Conservation (phyloP, 2,329 filamentous ascomycete genomes). For the Aspergillus jensenii region DNA sequence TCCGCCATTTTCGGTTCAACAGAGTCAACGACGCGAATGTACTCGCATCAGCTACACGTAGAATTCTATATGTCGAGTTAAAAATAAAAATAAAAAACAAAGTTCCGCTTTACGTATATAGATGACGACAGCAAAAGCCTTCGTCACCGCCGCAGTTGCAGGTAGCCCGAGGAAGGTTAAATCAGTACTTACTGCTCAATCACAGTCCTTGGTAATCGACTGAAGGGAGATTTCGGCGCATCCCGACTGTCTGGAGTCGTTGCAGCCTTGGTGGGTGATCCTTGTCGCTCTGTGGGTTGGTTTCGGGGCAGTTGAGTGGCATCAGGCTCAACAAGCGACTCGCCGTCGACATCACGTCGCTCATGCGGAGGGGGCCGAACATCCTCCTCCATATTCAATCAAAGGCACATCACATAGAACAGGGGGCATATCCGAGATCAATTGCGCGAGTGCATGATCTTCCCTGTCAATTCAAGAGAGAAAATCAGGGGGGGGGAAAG, state of each 20-base stretch:
- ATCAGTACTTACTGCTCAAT: slow-evolving; percentile 29
- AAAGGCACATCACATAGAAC: slow-evolving; percentile 18
- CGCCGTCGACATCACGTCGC: slow-evolving; percentile 12
- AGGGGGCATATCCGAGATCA: slow-evolving; percentile 18
- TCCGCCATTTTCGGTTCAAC: slow-evolving; percentile 47
- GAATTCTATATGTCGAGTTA: slow-evolving; percentile 39
- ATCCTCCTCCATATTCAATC: slow-evolving; percentile 27
- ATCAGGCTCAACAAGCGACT: slow-evolving; percentile 11
- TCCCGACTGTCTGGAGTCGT: slow-evolving; percentile 8
- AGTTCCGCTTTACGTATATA: background rate
- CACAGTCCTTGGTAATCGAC: slow-evolving; percentile 26
- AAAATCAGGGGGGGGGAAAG: background rate
- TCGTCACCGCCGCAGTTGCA: background rate
- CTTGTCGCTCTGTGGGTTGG: slow-evolving; percentile 10
- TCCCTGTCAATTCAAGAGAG: slow-evolving; percentile 9
- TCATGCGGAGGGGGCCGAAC: slow-evolving; percentile 18
- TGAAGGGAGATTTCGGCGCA: slow-evolving; percentile 17
- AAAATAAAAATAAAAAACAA: slow-evolving; percentile 4
- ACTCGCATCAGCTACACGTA: slow-evolving; percentile 48
- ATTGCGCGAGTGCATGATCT: slow-evolving; percentile 17
- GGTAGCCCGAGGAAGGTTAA: slow-evolving; percentile 1
- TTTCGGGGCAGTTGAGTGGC: slow-evolving; percentile 4
- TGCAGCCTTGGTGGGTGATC: slow-evolving; percentile 1
- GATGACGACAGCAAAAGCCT: background rate
- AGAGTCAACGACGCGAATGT: slow-evolving; percentile 48